These are phyloP conservation scores for Phytopythium kandeliae DNA, from an alignment of 352 stramenopile species.

Conservation along the genomic window DNA sequence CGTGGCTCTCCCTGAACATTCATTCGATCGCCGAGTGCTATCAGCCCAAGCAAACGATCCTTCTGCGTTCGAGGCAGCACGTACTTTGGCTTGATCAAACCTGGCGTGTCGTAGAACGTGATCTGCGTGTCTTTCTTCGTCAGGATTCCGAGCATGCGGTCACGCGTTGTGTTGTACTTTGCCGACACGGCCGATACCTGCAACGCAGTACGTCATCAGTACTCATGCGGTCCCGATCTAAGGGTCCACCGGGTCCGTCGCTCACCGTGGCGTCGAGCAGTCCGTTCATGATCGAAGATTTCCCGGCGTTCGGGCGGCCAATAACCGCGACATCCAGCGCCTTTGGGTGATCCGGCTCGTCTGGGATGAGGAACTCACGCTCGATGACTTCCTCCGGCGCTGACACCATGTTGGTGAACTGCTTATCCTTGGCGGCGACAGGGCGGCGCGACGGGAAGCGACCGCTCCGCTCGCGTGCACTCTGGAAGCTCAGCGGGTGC, in stretches of 20 bases:
- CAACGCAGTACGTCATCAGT: too few species aligned
- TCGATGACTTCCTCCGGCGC: slow-evolving; percentile 62
- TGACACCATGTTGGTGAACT: slow-evolving; percentile 58
- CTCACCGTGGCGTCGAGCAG: slow-evolving; percentile 67
- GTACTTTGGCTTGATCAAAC: slow-evolving; percentile 83
- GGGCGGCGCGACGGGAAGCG: slow-evolving; percentile 25
- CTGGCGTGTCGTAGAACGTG: slow-evolving; percentile 83
- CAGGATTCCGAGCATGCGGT: slow-evolving; percentile 72
- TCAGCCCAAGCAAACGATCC: too few species aligned
- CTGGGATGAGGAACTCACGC: slow-evolving; percentile 65
- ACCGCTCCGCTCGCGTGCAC: slow-evolving; percentile 12
- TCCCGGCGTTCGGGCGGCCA: slow-evolving; percentile 81
- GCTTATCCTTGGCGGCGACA: slow-evolving; percentile 50
- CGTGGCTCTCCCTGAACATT: slow-evolving; percentile 48
- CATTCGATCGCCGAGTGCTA: too few species aligned
- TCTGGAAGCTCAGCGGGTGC: slow-evolving; percentile 14
- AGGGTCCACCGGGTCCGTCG: too few species aligned
- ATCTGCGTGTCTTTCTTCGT: slow-evolving; percentile 73
- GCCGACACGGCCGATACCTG: slow-evolving; percentile 78
- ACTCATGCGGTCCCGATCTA: too few species aligned
- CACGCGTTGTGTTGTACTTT: slow-evolving; percentile 87
- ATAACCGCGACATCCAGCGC: slow-evolving; percentile 79
- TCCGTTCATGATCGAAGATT: slow-evolving; percentile 83
- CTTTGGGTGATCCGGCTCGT: slow-evolving; percentile 59
- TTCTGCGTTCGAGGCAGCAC: background rate